phyloP scores from a whole-genome alignment of 2,329 filamentous ascomycete genomes.

The Alternaria angustiovoidea region DNA sequence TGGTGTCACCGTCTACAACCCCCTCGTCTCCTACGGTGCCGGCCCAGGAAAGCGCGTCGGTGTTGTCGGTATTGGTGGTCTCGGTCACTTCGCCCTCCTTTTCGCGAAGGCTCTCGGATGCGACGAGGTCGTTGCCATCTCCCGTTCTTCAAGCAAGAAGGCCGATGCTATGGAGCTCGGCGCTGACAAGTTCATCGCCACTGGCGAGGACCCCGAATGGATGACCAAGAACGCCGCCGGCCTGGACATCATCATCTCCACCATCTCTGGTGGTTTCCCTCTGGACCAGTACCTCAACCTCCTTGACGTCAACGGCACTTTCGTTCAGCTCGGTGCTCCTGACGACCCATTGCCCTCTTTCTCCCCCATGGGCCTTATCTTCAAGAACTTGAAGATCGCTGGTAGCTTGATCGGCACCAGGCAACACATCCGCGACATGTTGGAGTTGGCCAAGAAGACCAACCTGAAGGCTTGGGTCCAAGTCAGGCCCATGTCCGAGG shows the following conservation, averaged over 20 bases:
- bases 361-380: slow-evolving; percentile 62
- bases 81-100: slow-evolving; percentile 76
- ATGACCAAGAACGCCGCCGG: slow-evolving; percentile 60
- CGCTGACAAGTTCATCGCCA: slow-evolving; percentile 68
- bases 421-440: slow-evolving; percentile 65
- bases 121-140: slow-evolving; percentile 71
- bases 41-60: slow-evolving; percentile 81
- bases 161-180: slow-evolving; percentile 67
- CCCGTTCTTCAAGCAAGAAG: slow-evolving; percentile 67
- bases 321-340: slow-evolving; percentile 73
- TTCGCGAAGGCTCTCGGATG: slow-evolving; percentile 75
- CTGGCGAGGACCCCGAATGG: slow-evolving; percentile 67
- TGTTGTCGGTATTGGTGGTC: slow-evolving; percentile 75
- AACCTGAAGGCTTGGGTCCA: slow-evolving; percentile 54
- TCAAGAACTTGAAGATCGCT: slow-evolving; percentile 66
- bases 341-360: slow-evolving; percentile 63
- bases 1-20: slow-evolving; percentile 80
- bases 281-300: slow-evolving; percentile 68
- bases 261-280: slow-evolving; percentile 65
- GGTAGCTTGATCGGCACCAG: slow-evolving; percentile 71
- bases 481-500: slow-evolving; percentile 51
- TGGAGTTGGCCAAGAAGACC: slow-evolving; percentile 53
- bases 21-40: slow-evolving; percentile 76
- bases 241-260: slow-evolving; percentile 67
- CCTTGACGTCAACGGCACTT: slow-evolving; percentile 65